phyloP scores from a whole-genome alignment of 192 early-diverging fungal genomes.

The Entomortierella lignicola region DNA sequence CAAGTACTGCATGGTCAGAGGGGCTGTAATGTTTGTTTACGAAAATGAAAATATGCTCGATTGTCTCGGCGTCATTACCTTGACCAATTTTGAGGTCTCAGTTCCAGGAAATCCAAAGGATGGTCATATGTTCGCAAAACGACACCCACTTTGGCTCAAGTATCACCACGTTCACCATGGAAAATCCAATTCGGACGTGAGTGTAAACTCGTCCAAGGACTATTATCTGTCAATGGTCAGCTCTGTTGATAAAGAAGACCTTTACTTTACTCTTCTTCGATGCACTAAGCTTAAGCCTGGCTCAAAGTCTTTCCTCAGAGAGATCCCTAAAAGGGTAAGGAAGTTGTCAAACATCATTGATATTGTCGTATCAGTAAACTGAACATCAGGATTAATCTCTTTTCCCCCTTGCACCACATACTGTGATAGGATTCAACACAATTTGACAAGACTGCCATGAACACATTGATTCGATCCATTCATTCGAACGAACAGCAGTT shows the following conservation, averaged over 20 bases:
- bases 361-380: too few relatives aligned
- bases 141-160: conserved; percentile 64
- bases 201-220: conserved; percentile 10
- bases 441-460: conserved; percentile 58
- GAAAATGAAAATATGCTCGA: conserved; percentile 80
- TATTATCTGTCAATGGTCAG: conserved; percentile 69
- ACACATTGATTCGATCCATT: conserved; percentile 60
- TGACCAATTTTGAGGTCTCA: conserved; percentile 74
- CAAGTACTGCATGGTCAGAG: conserved; percentile 81
- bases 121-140: conserved; percentile 71
- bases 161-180: conserved; percentile 39
- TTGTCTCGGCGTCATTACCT: conserved; percentile 81
- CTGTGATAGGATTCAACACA: conserved; percentile 41
- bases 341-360: too few relatives aligned
- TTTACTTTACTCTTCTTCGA: conserved; percentile 85
- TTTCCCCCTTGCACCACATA: too few relatives aligned
- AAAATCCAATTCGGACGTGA: conserved; percentile 25
- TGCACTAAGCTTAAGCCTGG: conserved; percentile 65
- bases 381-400: too few relatives aligned
- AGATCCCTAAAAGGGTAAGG: conserved; percentile 50
- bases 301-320: conserved; percentile 31
- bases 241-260: conserved; percentile 87
- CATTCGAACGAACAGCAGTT: conserved; percentile 65
- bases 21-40: conserved; percentile 87
- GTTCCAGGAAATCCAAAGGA: conserved; percentile 67